These are phyloP conservation scores for Lotmaria passim DNA, from an alignment of 208 protist species.

Conservation along the genomic window DNA sequence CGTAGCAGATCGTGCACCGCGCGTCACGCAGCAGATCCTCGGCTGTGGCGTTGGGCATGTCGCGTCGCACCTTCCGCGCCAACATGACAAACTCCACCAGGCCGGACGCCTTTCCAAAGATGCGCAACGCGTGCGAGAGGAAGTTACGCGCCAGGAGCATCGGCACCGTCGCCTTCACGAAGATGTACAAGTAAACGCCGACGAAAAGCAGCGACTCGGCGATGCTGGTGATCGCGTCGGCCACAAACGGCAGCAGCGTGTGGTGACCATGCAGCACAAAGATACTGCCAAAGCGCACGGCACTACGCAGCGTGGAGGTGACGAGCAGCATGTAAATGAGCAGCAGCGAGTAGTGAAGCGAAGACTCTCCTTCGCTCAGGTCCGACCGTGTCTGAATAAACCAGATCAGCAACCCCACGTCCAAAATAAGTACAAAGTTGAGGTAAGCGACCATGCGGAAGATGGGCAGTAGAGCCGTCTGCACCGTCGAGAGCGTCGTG, in stretches of 20 bases:
- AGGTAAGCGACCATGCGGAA: slow-evolving; percentile 38
- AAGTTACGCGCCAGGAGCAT: slow-evolving; percentile 62
- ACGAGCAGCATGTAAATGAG: slow-evolving; percentile 43
- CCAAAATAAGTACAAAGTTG: slow-evolving; percentile 30
- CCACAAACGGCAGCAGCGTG: slow-evolving; percentile 48
- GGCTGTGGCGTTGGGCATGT: slow-evolving; percentile 49
- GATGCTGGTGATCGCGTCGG: slow-evolving; percentile 39
- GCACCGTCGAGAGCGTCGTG: slow-evolving; percentile 36
- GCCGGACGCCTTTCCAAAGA: slow-evolving; percentile 41
- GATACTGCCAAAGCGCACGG: slow-evolving; percentile 31
- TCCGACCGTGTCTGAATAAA: slow-evolving; percentile 26
- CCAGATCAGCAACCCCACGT: slow-evolving; percentile 25
- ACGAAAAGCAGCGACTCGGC: slow-evolving; percentile 52
- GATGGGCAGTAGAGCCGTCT: slow-evolving; percentile 20
- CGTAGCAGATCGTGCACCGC: slow-evolving; percentile 88
- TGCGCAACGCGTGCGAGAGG: slow-evolving; percentile 34
- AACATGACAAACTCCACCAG: slow-evolving; percentile 55
- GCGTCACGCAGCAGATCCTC: slow-evolving; percentile 62
- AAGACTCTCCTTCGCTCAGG: slow-evolving; percentile 21
- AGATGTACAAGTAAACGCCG: slow-evolving; percentile 56
- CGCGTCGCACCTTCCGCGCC: slow-evolving; percentile 32
- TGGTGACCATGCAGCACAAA: slow-evolving; percentile 30
- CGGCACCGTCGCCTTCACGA: slow-evolving; percentile 40
- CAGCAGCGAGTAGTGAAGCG: slow-evolving; percentile 37
- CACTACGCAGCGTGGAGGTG: slow-evolving; percentile 29